A percentile compares a stretch with the other conserved stretches of the same genome.
These are phyloP conservation scores for Serendipita sp. DNA, from an alignment of 768 basidiomycete species.

Conservation along the genomic window DNA sequence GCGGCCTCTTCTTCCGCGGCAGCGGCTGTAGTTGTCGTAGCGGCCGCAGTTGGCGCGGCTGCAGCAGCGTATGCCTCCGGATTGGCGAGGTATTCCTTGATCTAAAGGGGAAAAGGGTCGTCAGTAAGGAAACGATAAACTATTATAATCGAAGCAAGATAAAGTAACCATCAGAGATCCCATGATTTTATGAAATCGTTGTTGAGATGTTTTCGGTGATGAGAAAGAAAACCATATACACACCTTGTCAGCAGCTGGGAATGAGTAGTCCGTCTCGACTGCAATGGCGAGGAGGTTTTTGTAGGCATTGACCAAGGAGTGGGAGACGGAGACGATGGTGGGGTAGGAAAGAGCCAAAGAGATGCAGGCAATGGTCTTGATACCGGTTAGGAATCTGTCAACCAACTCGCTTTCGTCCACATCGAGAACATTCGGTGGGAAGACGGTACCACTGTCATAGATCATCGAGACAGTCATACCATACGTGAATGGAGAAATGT, in stretches of 20 bases:
- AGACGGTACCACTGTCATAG: conserved; percentile 85
- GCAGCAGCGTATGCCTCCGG: conserved; percentile 92
- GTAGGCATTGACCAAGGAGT: conserved; percentile 97
- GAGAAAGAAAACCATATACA: conserved; percentile 16
- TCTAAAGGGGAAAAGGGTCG: conserved; percentile 28
- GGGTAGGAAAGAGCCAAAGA: conserved; percentile 95
- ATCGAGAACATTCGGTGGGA: conserved; percentile 82
- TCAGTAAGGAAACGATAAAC: conserved; percentile 5
- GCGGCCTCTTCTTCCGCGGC: conserved; percentile 35
- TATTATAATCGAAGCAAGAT: conserved; percentile 6
- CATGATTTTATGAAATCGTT: too few species aligned
- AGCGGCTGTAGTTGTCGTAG: conserved; percentile 36
- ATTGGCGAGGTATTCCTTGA: conserved; percentile 94
- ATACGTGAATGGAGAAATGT: conserved; percentile 99
- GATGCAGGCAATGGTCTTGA: conserved; percentile 91
- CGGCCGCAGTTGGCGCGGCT: conserved; percentile 43
- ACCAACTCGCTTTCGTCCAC: conserved; percentile 83
- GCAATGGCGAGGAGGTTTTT: conserved; percentile 92
- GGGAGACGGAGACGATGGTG: conserved; percentile 81
- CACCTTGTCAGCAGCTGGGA: conserved; percentile 88
- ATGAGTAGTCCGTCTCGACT: conserved; percentile 82
- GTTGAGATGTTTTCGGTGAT: neutral
- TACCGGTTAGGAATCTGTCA: conserved; percentile 79
- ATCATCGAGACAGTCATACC: conserved; percentile 98
- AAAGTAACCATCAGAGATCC: too few species aligned